A percentile compares a stretch with the other conserved stretches of the same genome.
These are phyloP conservation scores for Sarocladium brachiariae DNA, from an alignment of 2,329 filamentous ascomycete species.

Conservation along the genomic window DNA sequence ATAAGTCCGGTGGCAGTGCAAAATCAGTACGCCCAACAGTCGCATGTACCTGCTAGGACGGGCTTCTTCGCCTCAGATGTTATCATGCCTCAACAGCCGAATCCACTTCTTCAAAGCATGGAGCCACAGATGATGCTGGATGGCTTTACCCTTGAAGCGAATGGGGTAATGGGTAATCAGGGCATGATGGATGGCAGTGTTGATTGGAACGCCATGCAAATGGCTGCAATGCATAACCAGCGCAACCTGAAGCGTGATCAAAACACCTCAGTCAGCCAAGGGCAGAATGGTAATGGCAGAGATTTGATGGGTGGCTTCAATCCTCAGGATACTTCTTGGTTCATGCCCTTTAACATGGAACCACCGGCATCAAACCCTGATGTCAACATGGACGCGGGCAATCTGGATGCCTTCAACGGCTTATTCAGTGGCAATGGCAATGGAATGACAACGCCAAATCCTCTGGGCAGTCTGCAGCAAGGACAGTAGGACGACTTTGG, in stretches of 20 bases:
- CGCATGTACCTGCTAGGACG: slow-evolving; percentile 21
- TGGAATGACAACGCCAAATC: slow-evolving; percentile 30
- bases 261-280: slow-evolving; percentile 22
- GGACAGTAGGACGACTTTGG: slow-evolving; percentile 19
- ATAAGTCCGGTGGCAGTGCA: slow-evolving; percentile 43
- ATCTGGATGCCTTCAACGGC: slow-evolving; percentile 41
- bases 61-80: slow-evolving; percentile 46
- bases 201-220: slow-evolving; percentile 34
- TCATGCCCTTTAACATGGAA: slow-evolving; percentile 88
- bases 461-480: slow-evolving; percentile 25
- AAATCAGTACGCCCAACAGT: slow-evolving; percentile 27
- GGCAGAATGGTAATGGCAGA: slow-evolving; percentile 5
- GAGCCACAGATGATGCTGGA: slow-evolving; percentile 72
- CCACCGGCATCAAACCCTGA: slow-evolving; percentile 52
- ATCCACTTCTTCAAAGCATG: slow-evolving; percentile 57
- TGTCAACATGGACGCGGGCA: slow-evolving; percentile 38
- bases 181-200: slow-evolving; percentile 33
- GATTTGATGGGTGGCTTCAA: slow-evolving; percentile 17
- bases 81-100: slow-evolving; percentile 39
- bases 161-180: slow-evolving; percentile 29
- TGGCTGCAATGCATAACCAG: slow-evolving; percentile 15
- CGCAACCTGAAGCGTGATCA: slow-evolving; percentile 20
- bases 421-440: slow-evolving; percentile 38
- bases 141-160: slow-evolving; percentile 54
- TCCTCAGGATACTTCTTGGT: slow-evolving; percentile 60